Base-by-base conservation (phyloP, 768 basidiomycete species). In the Fistulinella prunicolor region DNA sequence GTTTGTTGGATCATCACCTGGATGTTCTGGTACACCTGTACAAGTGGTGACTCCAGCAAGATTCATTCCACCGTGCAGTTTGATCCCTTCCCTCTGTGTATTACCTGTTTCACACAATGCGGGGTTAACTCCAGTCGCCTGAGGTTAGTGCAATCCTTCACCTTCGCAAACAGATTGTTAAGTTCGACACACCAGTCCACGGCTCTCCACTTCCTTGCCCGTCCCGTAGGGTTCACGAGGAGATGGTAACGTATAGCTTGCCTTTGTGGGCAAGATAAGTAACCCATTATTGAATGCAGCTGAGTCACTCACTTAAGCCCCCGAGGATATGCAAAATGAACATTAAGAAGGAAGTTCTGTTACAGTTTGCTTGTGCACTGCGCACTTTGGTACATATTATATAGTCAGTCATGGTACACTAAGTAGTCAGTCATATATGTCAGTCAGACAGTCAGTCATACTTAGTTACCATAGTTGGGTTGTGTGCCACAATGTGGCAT, bases 101-200 rank as follows among this genome's bases (percentile, higher is more conserved):
- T 38, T 5, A 44, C 43, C 34, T 44, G 16, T 10, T 28, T 10
- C 26, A 28, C 26, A 28, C 10, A 28, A 28, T 28, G 10, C 10
- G 26, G 26, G 6, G 26, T 6, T 28, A 28, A 28, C 26, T n/a
- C n/a, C n/a, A n/a, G n/a, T n/a, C n/a, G n/a, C n/a, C n/a, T n/a
- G n/a, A n/a, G n/a, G n/a, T n/a, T n/a, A n/a, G n/a, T n/a, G n/a
- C n/a, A n/a, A n/a, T n/a, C n/a, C n/a, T n/a, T 7, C 13, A 72
- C 73, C 59, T 75, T 77, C 6, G 63, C 73, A n/a, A 66, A 73
- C 1, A 75, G 61, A 47, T 77, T 76, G 24, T 74, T 68, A 3
- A 68, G 57, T 47, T 78, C 73, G 1, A 72, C 55, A 8, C 66
- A 42, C 73, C 73, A 76, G 41, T 76, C 74, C 3, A 73, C 55